Conservation (phyloP, 176 grass and related monocot species). For the Eragrostis nindensis region DNA sequence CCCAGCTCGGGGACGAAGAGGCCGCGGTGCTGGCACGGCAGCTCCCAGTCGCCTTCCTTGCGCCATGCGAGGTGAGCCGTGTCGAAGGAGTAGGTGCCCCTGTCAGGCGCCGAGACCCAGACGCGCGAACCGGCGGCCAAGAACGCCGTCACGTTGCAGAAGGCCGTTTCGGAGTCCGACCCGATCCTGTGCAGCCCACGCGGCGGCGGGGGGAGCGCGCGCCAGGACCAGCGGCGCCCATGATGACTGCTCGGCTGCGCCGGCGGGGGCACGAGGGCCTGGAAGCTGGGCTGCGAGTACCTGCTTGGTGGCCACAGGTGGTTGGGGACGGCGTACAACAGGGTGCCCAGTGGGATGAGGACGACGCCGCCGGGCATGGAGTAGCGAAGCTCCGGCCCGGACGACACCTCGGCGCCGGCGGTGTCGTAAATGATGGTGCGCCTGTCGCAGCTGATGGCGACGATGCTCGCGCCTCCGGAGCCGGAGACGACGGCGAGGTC, state of each 20-base stretch:
- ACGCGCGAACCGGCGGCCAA: background rate
- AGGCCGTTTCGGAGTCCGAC: background rate
- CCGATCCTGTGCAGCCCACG: background rate
- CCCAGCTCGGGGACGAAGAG: background rate
- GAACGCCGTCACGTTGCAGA: background rate
- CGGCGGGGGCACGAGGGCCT: background rate
- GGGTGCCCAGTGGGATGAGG: background rate
- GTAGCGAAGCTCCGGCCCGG: background rate
- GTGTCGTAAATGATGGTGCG: conserved; percentile 6
- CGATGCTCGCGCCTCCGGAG: background rate
- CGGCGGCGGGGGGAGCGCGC: background rate
- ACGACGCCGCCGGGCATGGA: background rate
- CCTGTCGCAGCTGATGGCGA: background rate
- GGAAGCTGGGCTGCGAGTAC: background rate
- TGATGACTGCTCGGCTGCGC: background rate
- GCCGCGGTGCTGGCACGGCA: background rate
- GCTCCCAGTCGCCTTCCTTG: conserved; percentile 3
- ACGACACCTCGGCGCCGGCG: background rate
- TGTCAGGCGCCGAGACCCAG: background rate
- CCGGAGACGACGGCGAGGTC: background rate
- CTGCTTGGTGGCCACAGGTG: background rate
- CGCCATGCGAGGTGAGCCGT: conserved; percentile 4
- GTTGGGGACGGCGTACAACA: background rate
- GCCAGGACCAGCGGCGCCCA: conserved; percentile 1
- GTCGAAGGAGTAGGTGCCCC: conserved; percentile 31